Evolutionary conservation across 371 early-diverging fungal species (phyloP).

Genomic region (Mucor sp.): DNA sequence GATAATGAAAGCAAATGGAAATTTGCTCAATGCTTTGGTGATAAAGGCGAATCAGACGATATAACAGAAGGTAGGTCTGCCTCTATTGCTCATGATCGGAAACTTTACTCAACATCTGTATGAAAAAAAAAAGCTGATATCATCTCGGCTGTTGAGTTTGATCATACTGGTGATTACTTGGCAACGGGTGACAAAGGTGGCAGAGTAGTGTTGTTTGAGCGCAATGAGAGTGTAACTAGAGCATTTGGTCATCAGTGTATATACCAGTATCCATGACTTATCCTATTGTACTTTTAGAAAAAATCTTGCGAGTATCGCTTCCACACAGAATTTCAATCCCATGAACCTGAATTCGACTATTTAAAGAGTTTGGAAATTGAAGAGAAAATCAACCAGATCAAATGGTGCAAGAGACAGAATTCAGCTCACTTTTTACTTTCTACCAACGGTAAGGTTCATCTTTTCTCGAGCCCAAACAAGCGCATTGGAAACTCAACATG

Average conservation of each 20-base stretch:
- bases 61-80: slow-evolving; percentile 84
- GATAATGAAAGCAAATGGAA: slow-evolving; percentile 80
- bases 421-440: slow-evolving; percentile 89
- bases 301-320: slow-evolving; percentile 92
- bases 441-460: slow-evolving; percentile 79
- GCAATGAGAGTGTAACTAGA: slow-evolving; percentile 55
- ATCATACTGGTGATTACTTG: slow-evolving; percentile 88
- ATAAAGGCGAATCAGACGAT: slow-evolving; percentile 97
- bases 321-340: slow-evolving; percentile 93
- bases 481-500: neutral
- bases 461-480: neutral
- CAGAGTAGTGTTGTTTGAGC: slow-evolving; percentile 88
- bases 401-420: slow-evolving; percentile 84
- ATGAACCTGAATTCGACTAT: slow-evolving; percentile 96
- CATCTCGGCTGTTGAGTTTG: slow-evolving; percentile 95
- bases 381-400: slow-evolving; percentile 95
- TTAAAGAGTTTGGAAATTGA: slow-evolving; percentile 95
- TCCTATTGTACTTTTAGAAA: slow-evolving; percentile 58
- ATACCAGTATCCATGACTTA: neutral
- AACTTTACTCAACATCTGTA: neutral
- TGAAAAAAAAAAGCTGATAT: slow-evolving; percentile 78
- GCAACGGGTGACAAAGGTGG: slow-evolving; percentile 95
- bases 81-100: neutral
- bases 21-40: slow-evolving; percentile 99
- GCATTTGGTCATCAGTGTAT: neutral